Base-by-base conservation (phyloP, 805 yeast genomes). In the Sugiyamaella floridensis region DNA sequence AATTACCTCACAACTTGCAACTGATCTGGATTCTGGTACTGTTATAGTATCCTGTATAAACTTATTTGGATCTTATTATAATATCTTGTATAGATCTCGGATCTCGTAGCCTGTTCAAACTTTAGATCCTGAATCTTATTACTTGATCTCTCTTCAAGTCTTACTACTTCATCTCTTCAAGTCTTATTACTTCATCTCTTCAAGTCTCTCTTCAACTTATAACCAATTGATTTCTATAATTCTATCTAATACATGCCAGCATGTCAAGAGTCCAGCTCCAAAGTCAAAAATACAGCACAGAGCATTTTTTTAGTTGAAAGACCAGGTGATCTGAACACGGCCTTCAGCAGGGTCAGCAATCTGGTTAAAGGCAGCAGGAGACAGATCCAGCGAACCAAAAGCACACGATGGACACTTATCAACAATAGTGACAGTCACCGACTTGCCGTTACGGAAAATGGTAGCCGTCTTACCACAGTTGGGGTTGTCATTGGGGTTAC, bases 391-490 rank as follows among this genome's bases (percentile, higher is more conserved):
- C 59, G 75, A 79, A 54, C 77, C 64, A 48, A 66, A 60, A 20
- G 64, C 55, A 61, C 86, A 81, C 19, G 79, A 83, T 50, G 70
- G 76, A 67, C 86, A 82, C 56, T 75, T 67, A 66, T 81, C 86
- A 41, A 73, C 77, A 46, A 81, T 81, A 19, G 76, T 75, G 45
- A 81, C 85, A 45, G 69, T 72, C 53, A 80, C 83, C 12, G 79
- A 68, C 61, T 77, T 77, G 48, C 77, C 80, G 53, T 68, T 67
- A 60, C 74, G 75, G 60, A 16, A 14, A 22, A 55, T 20, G 20
- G 28, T 43, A 16, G 55, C 55, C 45, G 37, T 37, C 44, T 50
- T 49, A 26, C 54, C 54, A 29, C 58, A 55, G 50, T 40, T 46
- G 45, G 54, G 52, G 37, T 53, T 55, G 37, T 49, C 52, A 32